Base-by-base conservation (phyloP, 1,284 basidiomycete genomes). In the Apiotrichum brassicae region DNA sequence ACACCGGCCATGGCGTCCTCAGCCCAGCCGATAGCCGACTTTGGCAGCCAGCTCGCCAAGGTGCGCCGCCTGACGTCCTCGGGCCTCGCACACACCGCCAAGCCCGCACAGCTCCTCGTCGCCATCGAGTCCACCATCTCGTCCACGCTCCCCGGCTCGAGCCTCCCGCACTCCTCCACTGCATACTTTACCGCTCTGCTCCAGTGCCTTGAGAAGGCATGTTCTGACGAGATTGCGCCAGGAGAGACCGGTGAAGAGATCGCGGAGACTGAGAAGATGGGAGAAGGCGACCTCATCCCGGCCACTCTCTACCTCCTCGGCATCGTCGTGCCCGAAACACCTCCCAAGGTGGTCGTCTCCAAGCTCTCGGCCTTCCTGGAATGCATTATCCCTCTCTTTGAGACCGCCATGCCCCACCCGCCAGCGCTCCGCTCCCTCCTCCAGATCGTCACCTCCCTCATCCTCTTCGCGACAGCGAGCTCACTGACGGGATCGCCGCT, bases 221-320 rank as follows among this genome's bases (percentile, higher is more conserved):
- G 60, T 43, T 58, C 63, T 4, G 70, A 72, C 33, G 63, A 70
- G 32, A 63, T 70, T 34, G 42, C 37, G 6, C 43, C 43, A 1
- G 56, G 53, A 7, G 62, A 58, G 35, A 59, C 63, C 8, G 68
- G 65, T 37, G 70, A 71, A 46, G 68, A 63, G 33, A 57, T 69
- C 38, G 61, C 68, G 8, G 68, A 72, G 49, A 63, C 56, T 16
- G 68, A 72, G 53, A 68, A 67, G 43, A 71, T 73, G 64, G 64
- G 65, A 39, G 86, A 91, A 46, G 86, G 85, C 24, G 88, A 91
- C 58, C 75, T 92, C 24, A 76, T 94, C 14, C 87, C 91, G 26
- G 89, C 91, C 36, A 82, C 85, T 49, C 79, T 97, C 9, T 97
- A 97, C 72, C 79, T 97, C n/a, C 77, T 95, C 38, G 86, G 87